Evolutionary conservation across 306 rosid genomes (phyloP), one percentile per base, ranked within the genome.

Genomic region (Trichosanthes truncata): DNA sequence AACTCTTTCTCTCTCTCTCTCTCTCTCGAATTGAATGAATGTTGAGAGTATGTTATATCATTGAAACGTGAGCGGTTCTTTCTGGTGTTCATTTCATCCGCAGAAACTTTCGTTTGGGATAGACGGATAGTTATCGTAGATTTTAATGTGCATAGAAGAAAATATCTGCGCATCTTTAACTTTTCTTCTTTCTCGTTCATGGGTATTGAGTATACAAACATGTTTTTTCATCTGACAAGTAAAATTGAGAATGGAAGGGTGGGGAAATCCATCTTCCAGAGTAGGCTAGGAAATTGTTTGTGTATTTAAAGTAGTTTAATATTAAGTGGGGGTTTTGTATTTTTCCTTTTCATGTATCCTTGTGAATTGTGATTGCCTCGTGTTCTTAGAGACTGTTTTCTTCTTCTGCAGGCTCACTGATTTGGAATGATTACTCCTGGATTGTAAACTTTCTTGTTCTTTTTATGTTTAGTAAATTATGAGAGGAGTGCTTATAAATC

Each of bases 401-500:
- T 63, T 33, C 43, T 15, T 63, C 48, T 66, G 26, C 73, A 66
- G 73, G 73, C 15, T 66, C 26, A 35, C 48, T 36, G 48, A 18
- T 18, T 65, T 65, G 14, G 48, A 65, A 33, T 65, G 48, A 9
- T 17, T 65, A 35, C 46, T 35, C 46, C 25, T 66, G 49, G 73
- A 66, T 36, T 21, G 49, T 43, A 69, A 41, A 13, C 11, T 41
- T 41, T 6, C 10, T 51, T 21, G 31, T 68, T 41, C 29, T 25
- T 78, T 23, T 45, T 29, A 14, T 38, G n/a, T 77, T 41, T 65
- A 66, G 83, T 69, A 9, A 35, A 26, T 74, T 55, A 78, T 82
- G 83, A 51, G 78, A 40, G 85, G 78, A 57, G 31, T 80, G 21
- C 43, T 80, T 62, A 35, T 71, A 63, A 43, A 48, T 66, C 61